Percentiles rank a stretch among this genome's conserved stretches.
Conservation (phyloP, 441 rosid genomes). For the Biscutella laevigata region DNA sequence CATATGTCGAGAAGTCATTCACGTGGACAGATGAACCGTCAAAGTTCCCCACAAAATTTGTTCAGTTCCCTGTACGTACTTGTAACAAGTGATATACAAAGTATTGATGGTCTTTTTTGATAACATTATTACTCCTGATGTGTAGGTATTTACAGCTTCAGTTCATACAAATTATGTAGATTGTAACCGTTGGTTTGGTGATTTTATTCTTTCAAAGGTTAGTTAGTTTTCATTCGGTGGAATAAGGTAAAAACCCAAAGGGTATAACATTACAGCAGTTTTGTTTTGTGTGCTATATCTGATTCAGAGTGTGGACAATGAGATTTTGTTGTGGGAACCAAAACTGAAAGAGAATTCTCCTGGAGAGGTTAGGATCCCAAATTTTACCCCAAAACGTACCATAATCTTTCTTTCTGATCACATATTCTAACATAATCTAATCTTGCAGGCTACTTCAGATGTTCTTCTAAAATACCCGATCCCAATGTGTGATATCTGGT, state of each 20-base stretch:
- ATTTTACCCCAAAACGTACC: background rate
- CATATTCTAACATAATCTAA: background rate
- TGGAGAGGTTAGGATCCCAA: conserved; percentile 66
- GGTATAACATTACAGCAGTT: background rate
- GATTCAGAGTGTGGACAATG: conserved; percentile 88
- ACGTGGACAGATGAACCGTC: conserved; percentile 95
- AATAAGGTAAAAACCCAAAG: background rate
- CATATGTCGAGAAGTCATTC: conserved; percentile 87
- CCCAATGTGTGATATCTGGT: conserved; percentile 95
- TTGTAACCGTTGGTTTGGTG: conserved; percentile 96
- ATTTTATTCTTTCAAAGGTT: conserved; percentile 87
- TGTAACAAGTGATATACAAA: background rate
- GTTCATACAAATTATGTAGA: conserved; percentile 86
- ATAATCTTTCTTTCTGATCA: background rate
- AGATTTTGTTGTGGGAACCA: conserved; percentile 94
- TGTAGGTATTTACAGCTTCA: conserved; percentile 87
- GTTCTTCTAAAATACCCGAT: conserved; percentile 85
- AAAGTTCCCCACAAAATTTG: conserved; percentile 90
- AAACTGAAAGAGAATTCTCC: conserved; percentile 92
- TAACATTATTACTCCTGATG: conserved; percentile 6
- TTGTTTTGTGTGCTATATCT: conserved; percentile 3
- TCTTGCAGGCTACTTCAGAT: conserved; percentile 68
- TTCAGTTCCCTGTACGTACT: conserved; percentile 83
- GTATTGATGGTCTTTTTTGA: background rate
- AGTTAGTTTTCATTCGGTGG: conserved; percentile 3